These are phyloP conservation scores for Monilinia polystroma DNA, from an alignment of 2,329 filamentous ascomycete species.

Conservation along the genomic window DNA sequence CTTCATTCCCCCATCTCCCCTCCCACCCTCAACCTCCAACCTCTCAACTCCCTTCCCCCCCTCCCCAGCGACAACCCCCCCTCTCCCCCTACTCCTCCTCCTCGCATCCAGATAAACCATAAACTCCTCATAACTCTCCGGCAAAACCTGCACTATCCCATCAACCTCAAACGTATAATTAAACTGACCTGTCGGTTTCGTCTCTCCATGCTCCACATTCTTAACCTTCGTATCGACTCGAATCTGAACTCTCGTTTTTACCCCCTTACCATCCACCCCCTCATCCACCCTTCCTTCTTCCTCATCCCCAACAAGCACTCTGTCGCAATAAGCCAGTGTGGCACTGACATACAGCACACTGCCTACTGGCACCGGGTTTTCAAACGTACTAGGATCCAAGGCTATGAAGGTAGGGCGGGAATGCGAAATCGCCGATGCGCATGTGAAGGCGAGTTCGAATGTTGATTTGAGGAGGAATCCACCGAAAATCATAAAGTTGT, in stretches of 20 bases:
- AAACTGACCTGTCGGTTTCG: constrained; percentile 68
- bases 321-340: constrained; percentile 66
- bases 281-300: constrained; percentile 27
- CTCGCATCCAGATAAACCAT: constrained; percentile 44
- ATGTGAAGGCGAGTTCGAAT: constrained; percentile 72
- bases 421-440: constrained; percentile 66
- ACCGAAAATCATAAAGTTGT: constrained; percentile 75
- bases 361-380: constrained; percentile 70
- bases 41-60: constrained; percentile 21
- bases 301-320: constrained; percentile 44
- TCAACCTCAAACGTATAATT: constrained; percentile 71
- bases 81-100: constrained; percentile 33
- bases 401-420: constrained; percentile 66
- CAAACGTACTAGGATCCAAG: constrained; percentile 68
- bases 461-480: constrained; percentile 69
- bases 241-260: constrained; percentile 62
- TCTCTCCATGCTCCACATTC: constrained; percentile 65
- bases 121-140: constrained; percentile 45
- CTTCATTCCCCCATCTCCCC: not conserved
- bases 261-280: constrained; percentile 27
- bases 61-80: constrained; percentile 20
- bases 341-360: constrained; percentile 69
- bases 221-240: constrained; percentile 67
- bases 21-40: not conserved
- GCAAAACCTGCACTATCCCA: constrained; percentile 64